Evolutionary conservation across 176 grass and related monocot genomes (phyloP).

Genomic region (Eleusine coracana): DNA sequence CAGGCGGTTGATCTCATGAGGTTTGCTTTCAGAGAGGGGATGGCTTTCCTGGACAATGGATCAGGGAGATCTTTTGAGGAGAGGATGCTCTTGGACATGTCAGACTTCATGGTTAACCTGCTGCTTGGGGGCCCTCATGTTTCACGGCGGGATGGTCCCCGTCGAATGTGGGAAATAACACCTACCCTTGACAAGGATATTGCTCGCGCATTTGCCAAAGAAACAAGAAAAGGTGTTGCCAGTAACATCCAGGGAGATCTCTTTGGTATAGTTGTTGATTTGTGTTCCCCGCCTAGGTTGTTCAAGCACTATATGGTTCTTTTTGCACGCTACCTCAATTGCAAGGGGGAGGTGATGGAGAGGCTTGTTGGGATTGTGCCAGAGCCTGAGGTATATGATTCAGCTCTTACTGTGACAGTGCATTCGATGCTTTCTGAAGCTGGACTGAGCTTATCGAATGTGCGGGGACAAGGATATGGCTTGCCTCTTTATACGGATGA

Average conservation of each 20-base stretch:
- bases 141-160: neutral
- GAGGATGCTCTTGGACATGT: conserved; percentile 32
- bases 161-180: conserved; percentile 9
- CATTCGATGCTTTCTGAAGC: conserved; percentile 32
- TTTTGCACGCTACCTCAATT: conserved; percentile 30
- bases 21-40: conserved; percentile 33
- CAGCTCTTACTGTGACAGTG: neutral
- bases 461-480: conserved; percentile 30
- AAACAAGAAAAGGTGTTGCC: conserved; percentile 39
- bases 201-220: conserved; percentile 19
- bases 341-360: conserved; percentile 39
- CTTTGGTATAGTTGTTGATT: conserved; percentile 36
- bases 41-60: conserved; percentile 45
- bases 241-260: conserved; percentile 33
- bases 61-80: conserved; percentile 34
- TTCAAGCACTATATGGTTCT: conserved; percentile 8
- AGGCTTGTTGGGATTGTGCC: conserved; percentile 45
- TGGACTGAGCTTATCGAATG: conserved; percentile 33
- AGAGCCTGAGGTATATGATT: conserved; percentile 4
- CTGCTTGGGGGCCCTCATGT: neutral
- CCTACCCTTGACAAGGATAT: conserved; percentile 36
- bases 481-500: neutral
- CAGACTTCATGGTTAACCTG: conserved; percentile 14
- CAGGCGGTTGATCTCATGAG: conserved; percentile 32
- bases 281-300: neutral